Base-by-base conservation (phyloP, 169 alveolate genomes). In the Eimeria tenella region DNA sequence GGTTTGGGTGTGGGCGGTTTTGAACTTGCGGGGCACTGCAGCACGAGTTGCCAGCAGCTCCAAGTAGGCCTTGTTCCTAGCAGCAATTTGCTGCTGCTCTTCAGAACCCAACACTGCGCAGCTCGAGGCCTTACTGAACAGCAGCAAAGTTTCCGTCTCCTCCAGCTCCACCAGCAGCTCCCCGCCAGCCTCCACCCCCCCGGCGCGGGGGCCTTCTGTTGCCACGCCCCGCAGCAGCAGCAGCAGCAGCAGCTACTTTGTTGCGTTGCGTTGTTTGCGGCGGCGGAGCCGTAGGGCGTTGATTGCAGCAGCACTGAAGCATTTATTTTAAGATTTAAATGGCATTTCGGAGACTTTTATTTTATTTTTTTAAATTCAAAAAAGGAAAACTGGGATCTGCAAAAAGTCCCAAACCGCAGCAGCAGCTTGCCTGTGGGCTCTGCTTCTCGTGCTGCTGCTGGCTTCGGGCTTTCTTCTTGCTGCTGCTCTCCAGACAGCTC, bases 401-500 rank as follows among this genome's bases (percentile, higher is more conserved):
- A 31, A 31, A 31, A 31, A 31, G 42, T 31, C 42, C 42, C 42
- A 31, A 31, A 31, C 42, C 42, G 0, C 42, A 31, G 42, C 42
- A 31, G 42, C 42, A 31, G 42, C 42, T 31, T 31, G 42, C 42
- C 42, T 31, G 42, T 31, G 42, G 42, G 42, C 42, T 31, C 42
- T 31, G 42, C 82, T 31, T 71, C 23, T 7, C 53, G 49, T 21
- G 49, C 55, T 71, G 82, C 5, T 25, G 82, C 42, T 31, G 82
- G 17, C 15, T 17, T 17, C 15, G 53, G 53, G 11, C 53, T n/a
- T 25, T 15, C 56, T 5, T 71, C 56, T 71, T 71, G 53, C 42
- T 71, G 82, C 82, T 71, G 82, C 82, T 71, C 53, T 42, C 42
- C 82, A 10, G 53, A 50, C 82, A 71, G 82, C 82, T 71, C 53